Evolutionary conservation across 768 basidiomycete genomes (phyloP).

Genomic region (Pluteus cervinus): DNA sequence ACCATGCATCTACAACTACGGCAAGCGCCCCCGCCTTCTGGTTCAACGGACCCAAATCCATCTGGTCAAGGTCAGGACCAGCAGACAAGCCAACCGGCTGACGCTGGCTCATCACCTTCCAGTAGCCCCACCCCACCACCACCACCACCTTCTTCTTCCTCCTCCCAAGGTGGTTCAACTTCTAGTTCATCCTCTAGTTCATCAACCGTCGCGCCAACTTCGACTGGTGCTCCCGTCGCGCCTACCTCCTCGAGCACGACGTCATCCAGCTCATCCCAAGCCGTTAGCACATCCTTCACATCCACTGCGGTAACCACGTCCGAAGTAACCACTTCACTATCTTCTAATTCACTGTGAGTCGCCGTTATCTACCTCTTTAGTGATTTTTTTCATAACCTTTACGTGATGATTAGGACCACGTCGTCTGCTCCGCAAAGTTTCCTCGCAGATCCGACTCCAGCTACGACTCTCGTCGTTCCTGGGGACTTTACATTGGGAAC

Average conservation of each 20-base stretch:
- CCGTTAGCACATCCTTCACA: no score
- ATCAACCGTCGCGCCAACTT: neutral
- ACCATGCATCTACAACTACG: no score
- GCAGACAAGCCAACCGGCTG: no score
- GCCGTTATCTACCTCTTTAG: neutral
- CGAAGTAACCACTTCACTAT: slow-evolving; percentile 2
- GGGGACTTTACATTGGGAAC: neutral
- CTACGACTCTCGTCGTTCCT: slow-evolving; percentile 5
- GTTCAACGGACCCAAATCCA: no score
- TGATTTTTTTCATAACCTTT: neutral
- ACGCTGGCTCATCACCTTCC: no score
- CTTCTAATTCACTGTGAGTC: no score
- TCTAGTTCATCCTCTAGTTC: slow-evolving; percentile 1
- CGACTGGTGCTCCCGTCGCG: neutral
- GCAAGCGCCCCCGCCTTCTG: no score
- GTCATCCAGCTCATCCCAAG: no score
- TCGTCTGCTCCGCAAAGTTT: neutral
- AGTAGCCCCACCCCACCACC: neutral
- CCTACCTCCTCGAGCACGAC: no score
- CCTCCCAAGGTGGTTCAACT: slow-evolving; percentile 3
- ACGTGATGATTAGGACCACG: neutral
- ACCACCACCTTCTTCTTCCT: slow-evolving; percentile 2
- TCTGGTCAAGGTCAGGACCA: no score
- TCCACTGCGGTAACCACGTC: no score
- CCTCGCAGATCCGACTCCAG: slow-evolving; percentile 1